Base-by-base conservation (phyloP, 345 rosid species). In the Rhizophora apiculata region DNA sequence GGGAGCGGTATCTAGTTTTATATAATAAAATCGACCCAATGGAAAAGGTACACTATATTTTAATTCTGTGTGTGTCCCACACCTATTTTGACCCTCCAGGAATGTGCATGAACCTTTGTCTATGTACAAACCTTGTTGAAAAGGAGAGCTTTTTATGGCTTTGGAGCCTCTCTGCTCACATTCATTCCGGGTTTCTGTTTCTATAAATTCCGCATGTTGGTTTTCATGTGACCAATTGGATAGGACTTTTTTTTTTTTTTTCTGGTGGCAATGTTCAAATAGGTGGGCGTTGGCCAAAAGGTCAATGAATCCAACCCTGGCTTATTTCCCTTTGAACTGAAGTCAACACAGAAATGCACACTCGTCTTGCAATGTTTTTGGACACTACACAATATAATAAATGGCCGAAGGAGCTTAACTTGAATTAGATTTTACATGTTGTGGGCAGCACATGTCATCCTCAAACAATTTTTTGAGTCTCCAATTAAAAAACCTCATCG, bases 91-190 rank as follows among this genome's bases (percentile, higher is more conserved):
- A 18, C 20, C 57, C 26, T 68, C 58, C 26, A 3, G 34, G 43
- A 58, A 68, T 27, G 52, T 68, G 64, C 72, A 68, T 59, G 72
- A 68, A 68, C 72, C 64, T 68, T 9, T 10, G 10, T 0, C 1
- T 37, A 2, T 37, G 8, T 37, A 37, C 11, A 8, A 8, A 8
- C 43, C 11, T 37, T 37, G 43, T 8, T n/a, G 18, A 6, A 32
- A 31, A 21, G 6, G 55, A 36, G 62, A 29, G 63, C 43, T 59
- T 46, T 20, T 0, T 8, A 1, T 37, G 43, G 43, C 11, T 37
- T 9, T 37, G 43, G 11, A 24, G 4, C 31, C 27, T 13, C 5
- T 21, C 29, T 27, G 58, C 24, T 43, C 62, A 16, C 24, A 48
- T 36, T 1, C 31, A 20, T 39, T 68, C 13, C 11, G 20, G 30